Conservation (phyloP, 352 stramenopile genomes). For the Pythium scleroteichum region DNA sequence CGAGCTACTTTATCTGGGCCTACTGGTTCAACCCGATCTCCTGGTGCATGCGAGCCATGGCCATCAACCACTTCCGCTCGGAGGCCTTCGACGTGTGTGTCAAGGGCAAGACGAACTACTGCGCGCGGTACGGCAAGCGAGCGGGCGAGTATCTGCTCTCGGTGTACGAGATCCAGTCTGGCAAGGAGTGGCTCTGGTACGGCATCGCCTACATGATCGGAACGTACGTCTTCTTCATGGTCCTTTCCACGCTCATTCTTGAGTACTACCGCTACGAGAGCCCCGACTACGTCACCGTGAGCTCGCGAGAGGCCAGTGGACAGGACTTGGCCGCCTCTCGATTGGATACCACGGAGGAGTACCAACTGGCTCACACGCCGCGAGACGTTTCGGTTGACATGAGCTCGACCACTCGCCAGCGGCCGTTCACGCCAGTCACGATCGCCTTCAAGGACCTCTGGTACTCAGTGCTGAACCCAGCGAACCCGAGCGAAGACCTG, state of each 20-base stretch:
- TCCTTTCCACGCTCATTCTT: slow-evolving; percentile 25
- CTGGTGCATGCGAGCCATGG: slow-evolving; percentile 32
- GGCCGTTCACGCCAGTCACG: slow-evolving; percentile 27
- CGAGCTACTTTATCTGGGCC: slow-evolving; percentile 39
- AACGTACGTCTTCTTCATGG: slow-evolving; percentile 31
- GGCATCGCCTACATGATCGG: slow-evolving; percentile 25
- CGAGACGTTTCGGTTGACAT: background rate
- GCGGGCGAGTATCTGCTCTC: slow-evolving; percentile 30
- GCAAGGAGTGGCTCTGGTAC: slow-evolving; percentile 26
- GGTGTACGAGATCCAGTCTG: slow-evolving; percentile 26
- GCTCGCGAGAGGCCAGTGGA: background rate
- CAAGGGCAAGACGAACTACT: slow-evolving; percentile 29
- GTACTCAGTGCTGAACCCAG: slow-evolving; percentile 37
- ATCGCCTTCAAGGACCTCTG: slow-evolving; percentile 40
- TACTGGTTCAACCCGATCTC: slow-evolving; percentile 28
- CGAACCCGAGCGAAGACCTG: slow-evolving; percentile 27
- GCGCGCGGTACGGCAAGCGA: slow-evolving; percentile 7
- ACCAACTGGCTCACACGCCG: background rate
- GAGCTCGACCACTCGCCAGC: background rate
- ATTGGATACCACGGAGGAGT: background rate
- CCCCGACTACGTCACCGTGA: slow-evolving; percentile 9
- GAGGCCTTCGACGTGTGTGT: slow-evolving; percentile 22
- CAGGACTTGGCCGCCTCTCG: background rate
- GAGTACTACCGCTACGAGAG: slow-evolving; percentile 35
- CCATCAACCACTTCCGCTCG: slow-evolving; percentile 33